Percentiles rank a stretch among this genome's conserved stretches.
Conservation (phyloP, 108 stramenopile species). For the Conticribra guillardii region DNA sequence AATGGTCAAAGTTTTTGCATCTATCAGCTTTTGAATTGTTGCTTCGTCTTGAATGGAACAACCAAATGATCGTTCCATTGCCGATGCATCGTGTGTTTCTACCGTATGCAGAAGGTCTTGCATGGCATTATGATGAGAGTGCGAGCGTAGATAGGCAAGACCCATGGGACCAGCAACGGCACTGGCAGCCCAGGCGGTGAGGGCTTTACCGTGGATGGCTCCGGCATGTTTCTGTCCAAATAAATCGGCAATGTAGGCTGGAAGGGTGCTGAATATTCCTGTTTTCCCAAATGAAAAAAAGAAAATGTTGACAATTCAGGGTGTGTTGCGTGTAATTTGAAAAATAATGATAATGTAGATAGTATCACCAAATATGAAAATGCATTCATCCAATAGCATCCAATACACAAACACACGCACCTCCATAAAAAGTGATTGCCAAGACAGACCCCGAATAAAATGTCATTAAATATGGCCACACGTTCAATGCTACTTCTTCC, state of each 20-base stretch:
- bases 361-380: no score
- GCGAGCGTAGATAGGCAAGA: slow-evolving; percentile 62
- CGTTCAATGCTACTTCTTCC: slow-evolving; percentile 26
- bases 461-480: slow-evolving; percentile 60
- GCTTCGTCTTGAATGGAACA: slow-evolving; percentile 51
- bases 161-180: slow-evolving; percentile 75
- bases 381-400: no score
- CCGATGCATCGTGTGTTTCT: slow-evolving; percentile 43
- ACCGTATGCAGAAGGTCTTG: slow-evolving; percentile 61
- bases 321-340: no score
- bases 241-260: slow-evolving; percentile 87
- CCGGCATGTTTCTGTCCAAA: slow-evolving; percentile 83
- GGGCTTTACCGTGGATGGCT: slow-evolving; percentile 80
- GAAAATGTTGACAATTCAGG: no score
- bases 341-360: no score
- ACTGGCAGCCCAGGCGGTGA: slow-evolving; percentile 68
- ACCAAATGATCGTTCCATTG: slow-evolving; percentile 71
- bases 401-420: no score
- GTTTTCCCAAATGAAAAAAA: slow-evolving; percentile 2
- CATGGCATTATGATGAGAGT: slow-evolving; percentile 61
- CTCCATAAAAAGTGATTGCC: slow-evolving; percentile 84
- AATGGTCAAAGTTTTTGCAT: slow-evolving; percentile 82
- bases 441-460: slow-evolving; percentile 69
- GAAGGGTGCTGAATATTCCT: slow-evolving; percentile 18
- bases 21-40: slow-evolving; percentile 56